phyloP scores from a whole-genome alignment of 345 rosid species.

The Syzygium grande region DNA sequence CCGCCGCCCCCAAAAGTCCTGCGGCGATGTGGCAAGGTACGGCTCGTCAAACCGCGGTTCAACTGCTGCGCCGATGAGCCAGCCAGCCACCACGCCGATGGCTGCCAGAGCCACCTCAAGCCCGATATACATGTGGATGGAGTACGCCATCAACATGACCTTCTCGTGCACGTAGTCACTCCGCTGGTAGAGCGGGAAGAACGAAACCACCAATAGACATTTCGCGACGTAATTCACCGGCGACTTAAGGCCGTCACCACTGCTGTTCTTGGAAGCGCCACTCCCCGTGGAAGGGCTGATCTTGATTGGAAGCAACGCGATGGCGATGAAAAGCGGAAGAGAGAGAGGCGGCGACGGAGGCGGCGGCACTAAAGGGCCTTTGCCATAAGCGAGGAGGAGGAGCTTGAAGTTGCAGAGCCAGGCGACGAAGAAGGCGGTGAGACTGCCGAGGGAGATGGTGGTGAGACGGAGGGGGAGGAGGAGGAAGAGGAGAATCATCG shows the following conservation, averaged over 20 bases:
- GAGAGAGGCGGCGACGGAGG: conserved; percentile 3
- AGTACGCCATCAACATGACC: background rate
- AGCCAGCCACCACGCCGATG: background rate
- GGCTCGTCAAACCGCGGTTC: conserved; percentile 23
- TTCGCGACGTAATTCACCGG: conserved; percentile 7
- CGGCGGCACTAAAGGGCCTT: conserved; percentile 14
- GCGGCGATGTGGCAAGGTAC: conserved; percentile 17
- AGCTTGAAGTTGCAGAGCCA: conserved; percentile 34
- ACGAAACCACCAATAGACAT: background rate
- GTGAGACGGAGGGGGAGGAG: conserved; percentile 17
- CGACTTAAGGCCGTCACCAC: conserved; percentile 1
- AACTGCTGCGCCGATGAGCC: background rate
- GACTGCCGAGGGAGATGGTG: conserved; percentile 6
- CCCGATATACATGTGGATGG: conserved; percentile 1
- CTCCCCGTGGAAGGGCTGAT: background rate
- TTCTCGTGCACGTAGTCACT: background rate
- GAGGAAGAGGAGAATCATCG: conserved; percentile 18
- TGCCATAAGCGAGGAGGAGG: conserved; percentile 16
- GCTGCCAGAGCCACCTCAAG: conserved; percentile 1
- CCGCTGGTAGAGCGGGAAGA: conserved; percentile 1
- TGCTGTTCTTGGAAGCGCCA: background rate
- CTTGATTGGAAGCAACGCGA: conserved; percentile 21
- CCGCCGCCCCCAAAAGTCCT: conserved; percentile 21
- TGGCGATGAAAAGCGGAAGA: conserved; percentile 2
- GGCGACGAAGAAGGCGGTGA: conserved; percentile 19